A percentile compares a stretch with the other conserved stretches of the same genome.
These are phyloP conservation scores for Puccinia novopanici DNA, from an alignment of 1,284 basidiomycete genomes.

Conservation along the genomic window DNA sequence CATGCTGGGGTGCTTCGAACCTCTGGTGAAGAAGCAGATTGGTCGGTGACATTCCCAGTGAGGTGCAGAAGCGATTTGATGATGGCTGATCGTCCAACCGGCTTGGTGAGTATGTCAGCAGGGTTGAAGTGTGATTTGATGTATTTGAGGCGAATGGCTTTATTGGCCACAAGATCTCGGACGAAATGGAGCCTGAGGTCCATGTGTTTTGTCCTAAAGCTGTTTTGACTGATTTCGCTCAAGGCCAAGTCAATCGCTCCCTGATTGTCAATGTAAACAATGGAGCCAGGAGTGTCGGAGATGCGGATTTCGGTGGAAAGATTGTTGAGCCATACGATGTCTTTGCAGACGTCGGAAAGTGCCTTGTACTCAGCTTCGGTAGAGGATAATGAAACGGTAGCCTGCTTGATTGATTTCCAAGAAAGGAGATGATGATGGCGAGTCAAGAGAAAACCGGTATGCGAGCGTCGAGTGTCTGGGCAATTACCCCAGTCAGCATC, in stretches of 20 bases:
- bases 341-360: not conserved
- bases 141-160: not conserved
- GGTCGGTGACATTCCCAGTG: too few relatives aligned
- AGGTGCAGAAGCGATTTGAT: too few relatives aligned
- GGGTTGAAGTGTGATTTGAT: not conserved
- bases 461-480: not conserved
- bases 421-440: not conserved
- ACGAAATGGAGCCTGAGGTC: not conserved
- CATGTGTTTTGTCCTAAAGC: conserved; percentile 23
- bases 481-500: not conserved
- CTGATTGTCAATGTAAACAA: not conserved
- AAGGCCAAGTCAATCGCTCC: not conserved
- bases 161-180: not conserved
- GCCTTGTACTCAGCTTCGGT: conserved; percentile 38
- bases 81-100: not conserved
- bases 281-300: too few relatives aligned
- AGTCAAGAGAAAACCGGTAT: not conserved
- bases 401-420: conserved; percentile 5
- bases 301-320: too few relatives aligned
- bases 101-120: not conserved
- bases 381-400: conserved; percentile 1
- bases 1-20: too few relatives aligned
- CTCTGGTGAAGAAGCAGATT: too few relatives aligned
- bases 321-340: not conserved
- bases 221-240: not conserved